These are phyloP conservation scores for Metroxylon sagu DNA, from an alignment of 176 grass and related monocot genomes.

Conservation along the genomic window DNA sequence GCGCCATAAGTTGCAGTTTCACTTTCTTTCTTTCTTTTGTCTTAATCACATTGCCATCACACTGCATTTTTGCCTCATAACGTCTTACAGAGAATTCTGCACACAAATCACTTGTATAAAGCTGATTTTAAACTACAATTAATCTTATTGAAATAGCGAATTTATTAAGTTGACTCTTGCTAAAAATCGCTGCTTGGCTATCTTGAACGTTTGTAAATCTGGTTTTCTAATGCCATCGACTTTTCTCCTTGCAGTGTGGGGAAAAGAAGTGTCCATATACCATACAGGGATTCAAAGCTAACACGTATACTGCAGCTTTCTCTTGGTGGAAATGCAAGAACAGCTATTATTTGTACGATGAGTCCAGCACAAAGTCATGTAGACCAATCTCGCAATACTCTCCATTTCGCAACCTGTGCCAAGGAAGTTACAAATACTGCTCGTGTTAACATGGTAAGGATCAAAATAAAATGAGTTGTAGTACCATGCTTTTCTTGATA, in stretches of 20 bases:
- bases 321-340: constrained; percentile 91
- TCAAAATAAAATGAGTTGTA: not conserved
- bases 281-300: constrained; percentile 87
- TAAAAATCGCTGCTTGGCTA: too few relatives aligned
- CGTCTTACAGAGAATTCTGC: too few relatives aligned
- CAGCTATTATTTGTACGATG: constrained; percentile 97
- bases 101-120: too few relatives aligned
- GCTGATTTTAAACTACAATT: too few relatives aligned
- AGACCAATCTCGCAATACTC: constrained; percentile 91
- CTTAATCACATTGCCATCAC: too few relatives aligned
- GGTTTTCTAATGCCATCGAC: too few relatives aligned
- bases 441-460: constrained; percentile 92
- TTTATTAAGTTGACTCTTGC: too few relatives aligned
- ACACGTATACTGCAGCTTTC: constrained; percentile 92
- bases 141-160: too few relatives aligned
- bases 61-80: too few relatives aligned
- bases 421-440: constrained; percentile 92
- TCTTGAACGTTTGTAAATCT: too few relatives aligned
- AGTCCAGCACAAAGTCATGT: constrained; percentile 73
- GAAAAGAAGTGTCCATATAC: constrained; percentile 81
- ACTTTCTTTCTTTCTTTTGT: too few relatives aligned
- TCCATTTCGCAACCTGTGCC: constrained; percentile 87
- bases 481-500: not conserved
- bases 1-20: too few relatives aligned
- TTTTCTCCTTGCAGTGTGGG: constrained; percentile 47